Evolutionary conservation across 2,329 filamentous ascomycete species (phyloP).

Genomic region (Talaromyces sp.): DNA sequence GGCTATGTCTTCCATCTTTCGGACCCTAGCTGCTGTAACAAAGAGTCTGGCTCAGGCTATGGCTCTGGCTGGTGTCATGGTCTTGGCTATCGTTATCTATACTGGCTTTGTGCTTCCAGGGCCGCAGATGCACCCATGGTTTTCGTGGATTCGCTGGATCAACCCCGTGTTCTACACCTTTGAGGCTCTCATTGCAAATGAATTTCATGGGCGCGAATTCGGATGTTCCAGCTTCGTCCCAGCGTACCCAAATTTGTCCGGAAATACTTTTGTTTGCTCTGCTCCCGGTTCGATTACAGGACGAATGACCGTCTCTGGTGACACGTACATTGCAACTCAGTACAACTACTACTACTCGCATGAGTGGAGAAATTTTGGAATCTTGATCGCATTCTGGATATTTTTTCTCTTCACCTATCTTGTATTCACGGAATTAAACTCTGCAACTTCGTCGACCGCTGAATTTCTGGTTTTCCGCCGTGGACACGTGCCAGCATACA

Average conservation of each 20-base stretch:
- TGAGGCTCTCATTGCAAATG: slow-evolving; percentile 52
- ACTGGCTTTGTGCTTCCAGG: slow-evolving; percentile 61
- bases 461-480: slow-evolving; percentile 66
- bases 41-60: slow-evolving; percentile 60
- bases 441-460: slow-evolving; percentile 64
- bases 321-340: slow-evolving; percentile 47
- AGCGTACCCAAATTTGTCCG: slow-evolving; percentile 38
- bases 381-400: slow-evolving; percentile 57
- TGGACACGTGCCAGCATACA: slow-evolving; percentile 37
- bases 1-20: slow-evolving; percentile 53
- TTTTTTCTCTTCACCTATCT: slow-evolving; percentile 60
- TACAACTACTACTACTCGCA: slow-evolving; percentile 55
- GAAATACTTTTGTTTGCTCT: slow-evolving; percentile 44
- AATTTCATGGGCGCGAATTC: slow-evolving; percentile 54
- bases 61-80: slow-evolving; percentile 47
- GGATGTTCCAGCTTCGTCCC: slow-evolving; percentile 48
- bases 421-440: slow-evolving; percentile 31
- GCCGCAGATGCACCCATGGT: slow-evolving; percentile 56
- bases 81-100: slow-evolving; percentile 57
- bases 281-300: slow-evolving; percentile 52
- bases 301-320: slow-evolving; percentile 52
- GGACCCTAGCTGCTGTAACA: slow-evolving; percentile 54
- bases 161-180: slow-evolving; percentile 63
- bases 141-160: slow-evolving; percentile 61
- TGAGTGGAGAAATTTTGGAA: slow-evolving; percentile 64